phyloP scores from a whole-genome alignment of 2,329 filamentous ascomycete species.

The Byssochlamys sp. region DNA sequence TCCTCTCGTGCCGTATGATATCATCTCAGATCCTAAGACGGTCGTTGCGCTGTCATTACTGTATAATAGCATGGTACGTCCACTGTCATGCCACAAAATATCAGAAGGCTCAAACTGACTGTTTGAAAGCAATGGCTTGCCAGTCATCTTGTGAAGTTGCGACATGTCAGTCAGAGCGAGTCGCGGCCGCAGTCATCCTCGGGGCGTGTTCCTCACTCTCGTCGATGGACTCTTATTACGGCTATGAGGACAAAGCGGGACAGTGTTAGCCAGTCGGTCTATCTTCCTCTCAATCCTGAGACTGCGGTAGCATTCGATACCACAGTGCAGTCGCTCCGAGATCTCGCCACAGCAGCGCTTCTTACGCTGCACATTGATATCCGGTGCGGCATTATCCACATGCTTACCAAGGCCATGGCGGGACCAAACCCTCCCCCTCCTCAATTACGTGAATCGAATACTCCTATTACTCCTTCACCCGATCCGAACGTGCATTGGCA shows the following conservation, averaged over 20 bases:
- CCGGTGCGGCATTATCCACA: constrained; percentile 73
- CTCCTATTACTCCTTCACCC: constrained; percentile 42
- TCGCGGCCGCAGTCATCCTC: constrained; percentile 29
- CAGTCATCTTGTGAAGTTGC: constrained; percentile 67
- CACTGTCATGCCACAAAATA: not conserved
- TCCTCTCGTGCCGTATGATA: constrained; percentile 64
- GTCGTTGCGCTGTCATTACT: constrained; percentile 76
- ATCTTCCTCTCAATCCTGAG: constrained; percentile 78
- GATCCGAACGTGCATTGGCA: constrained; percentile 62
- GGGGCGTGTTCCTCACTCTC: constrained; percentile 45
- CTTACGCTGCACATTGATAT: constrained; percentile 82
- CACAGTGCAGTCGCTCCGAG: constrained; percentile 72
- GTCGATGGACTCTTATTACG: constrained; percentile 75
- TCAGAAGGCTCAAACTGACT: constrained; percentile 6
- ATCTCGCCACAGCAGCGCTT: constrained; percentile 68
- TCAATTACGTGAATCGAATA: constrained; percentile 21
- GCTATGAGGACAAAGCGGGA: constrained; percentile 51
- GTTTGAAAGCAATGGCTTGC: constrained; percentile 67
- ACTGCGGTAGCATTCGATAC: constrained; percentile 80
- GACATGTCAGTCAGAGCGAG: constrained; percentile 68
- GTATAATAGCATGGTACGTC: constrained; percentile 74
- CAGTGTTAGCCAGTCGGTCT: constrained; percentile 52
- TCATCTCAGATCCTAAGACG: constrained; percentile 80
- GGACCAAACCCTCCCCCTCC: constrained; percentile 40
- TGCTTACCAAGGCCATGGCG: constrained; percentile 58